Evolutionary conservation across 805 yeast species (phyloP), one percentile per base, ranked within the genome.

Genomic region (Candida orba): DNA sequence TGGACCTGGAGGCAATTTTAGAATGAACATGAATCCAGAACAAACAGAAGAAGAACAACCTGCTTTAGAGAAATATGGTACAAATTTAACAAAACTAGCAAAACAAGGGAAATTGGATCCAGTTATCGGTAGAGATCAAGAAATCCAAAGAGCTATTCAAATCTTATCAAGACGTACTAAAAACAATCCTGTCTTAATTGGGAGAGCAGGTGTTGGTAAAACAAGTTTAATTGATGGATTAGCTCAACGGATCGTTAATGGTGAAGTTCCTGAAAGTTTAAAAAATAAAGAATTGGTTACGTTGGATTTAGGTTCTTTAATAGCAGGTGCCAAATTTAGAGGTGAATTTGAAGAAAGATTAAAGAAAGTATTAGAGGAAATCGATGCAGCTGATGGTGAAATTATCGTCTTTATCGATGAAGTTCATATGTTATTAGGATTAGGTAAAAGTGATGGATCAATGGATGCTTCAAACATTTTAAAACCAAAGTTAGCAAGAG

Each of bases 121-220:
- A 0, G 98, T 93, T 20, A 93, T 91, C 56, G 99, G 99, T 4
- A 73, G 98, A 50, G 98, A 93, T 57, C 96, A 90, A 49, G 98
- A 93, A 59, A 93, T 91, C 44, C 75, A 91, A 46, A 72, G 99
- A 46, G 91, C 98, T 0, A 83, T 91, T 44, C 98, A 91, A 61
- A 90, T 91, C 39, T 67, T 91, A 37, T 87, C 96, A 1, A 71
- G 99, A 53, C 73, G 98, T 61, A 89, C 97, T 1, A 91, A 91
- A 64, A 93, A 93, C 62, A 91, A 91, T 58, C 99, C 99, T 0
- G 95, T 93, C 1, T 64, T 91, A 43, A 89, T 93, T 35, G 99
- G 99, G 49, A 79, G 85, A 52, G 99, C 99, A 1, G 99, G 99
- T 66, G 95, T 96, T 0, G 99, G 99, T 67, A 91, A 91, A 63